Evolutionary conservation across 139 green algal genomes (phyloP).

Genomic region (Coelastrella sp.): DNA sequence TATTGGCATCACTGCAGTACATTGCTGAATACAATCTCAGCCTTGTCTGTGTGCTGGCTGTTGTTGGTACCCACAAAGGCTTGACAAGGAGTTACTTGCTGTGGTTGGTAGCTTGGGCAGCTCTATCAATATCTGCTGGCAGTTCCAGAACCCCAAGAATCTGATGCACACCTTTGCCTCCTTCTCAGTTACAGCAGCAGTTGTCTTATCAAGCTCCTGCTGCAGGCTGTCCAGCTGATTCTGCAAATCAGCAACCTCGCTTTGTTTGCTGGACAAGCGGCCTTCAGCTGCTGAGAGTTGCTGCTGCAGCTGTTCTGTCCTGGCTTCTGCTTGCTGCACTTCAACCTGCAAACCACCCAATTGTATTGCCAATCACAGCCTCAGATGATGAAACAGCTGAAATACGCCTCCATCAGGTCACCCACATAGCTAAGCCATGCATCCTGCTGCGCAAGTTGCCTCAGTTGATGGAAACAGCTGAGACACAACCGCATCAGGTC

Average conservation of each 20-base stretch:
- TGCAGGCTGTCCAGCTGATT: constrained; percentile 31
- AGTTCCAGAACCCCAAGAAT: too few relatives aligned
- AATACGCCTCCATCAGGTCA: too few relatives aligned
- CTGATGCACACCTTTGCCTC: constrained; percentile 58
- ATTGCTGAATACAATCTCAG: too few relatives aligned
- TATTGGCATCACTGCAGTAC: background rate
- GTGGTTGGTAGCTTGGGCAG: too few relatives aligned
- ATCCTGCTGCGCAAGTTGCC: too few relatives aligned
- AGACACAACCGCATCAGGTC: too few relatives aligned
- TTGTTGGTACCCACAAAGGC: too few relatives aligned
- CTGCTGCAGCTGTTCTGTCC: constrained; percentile 45
- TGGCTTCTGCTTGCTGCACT: constrained; percentile 38
- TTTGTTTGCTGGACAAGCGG: background rate
- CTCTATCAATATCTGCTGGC: too few relatives aligned
- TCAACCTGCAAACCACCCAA: constrained; percentile 21
- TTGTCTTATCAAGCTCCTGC: constrained; percentile 43
- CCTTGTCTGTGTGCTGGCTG: too few relatives aligned
- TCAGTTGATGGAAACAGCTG: too few relatives aligned
- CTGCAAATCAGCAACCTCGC: constrained; percentile 17
- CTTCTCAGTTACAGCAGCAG: constrained; percentile 39
- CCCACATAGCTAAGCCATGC: too few relatives aligned
- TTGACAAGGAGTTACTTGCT: too few relatives aligned
- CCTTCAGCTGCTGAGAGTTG: constrained; percentile 42
- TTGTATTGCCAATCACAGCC: background rate
- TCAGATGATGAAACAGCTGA: background rate